Evolutionary conservation across 78 protist genomes (phyloP).

Genomic region (Dictyostelium intermedium): DNA sequence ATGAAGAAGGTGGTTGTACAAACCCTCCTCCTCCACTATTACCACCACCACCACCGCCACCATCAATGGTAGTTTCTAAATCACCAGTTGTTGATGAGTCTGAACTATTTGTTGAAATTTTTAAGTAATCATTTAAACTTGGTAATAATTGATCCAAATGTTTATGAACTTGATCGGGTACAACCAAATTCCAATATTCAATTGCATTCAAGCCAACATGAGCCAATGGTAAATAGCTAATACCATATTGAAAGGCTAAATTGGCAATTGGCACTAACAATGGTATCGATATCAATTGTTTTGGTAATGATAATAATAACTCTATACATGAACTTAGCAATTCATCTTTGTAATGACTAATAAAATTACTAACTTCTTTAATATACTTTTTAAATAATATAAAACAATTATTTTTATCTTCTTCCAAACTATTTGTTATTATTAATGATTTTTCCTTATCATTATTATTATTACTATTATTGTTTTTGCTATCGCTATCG

Average conservation of each 20-base stretch:
- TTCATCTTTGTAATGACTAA: conserved; percentile 81
- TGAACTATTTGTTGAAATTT: background rate
- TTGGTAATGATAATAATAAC: conserved; percentile 75
- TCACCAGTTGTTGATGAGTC: background rate
- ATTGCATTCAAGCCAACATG: conserved; percentile 61
- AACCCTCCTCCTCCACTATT: background rate
- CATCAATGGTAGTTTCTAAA: too few species aligned
- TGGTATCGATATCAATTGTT: conserved; percentile 4
- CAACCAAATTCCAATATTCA: conserved; percentile 68
- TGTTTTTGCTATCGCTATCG: background rate
- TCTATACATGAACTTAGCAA: conserved; percentile 72
- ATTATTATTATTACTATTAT: background rate
- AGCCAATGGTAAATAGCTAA: conserved; percentile 83
- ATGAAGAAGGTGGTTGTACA: background rate
- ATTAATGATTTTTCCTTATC: background rate
- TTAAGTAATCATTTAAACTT: conserved; percentile 67
- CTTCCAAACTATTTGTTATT: background rate
- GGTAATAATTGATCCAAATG: conserved; percentile 54
- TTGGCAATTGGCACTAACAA: conserved; percentile 42
- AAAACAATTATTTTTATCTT: conserved; percentile 57
- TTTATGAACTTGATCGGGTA: conserved; percentile 11
- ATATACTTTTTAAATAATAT: conserved; percentile 52
- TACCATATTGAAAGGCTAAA: conserved; percentile 67
- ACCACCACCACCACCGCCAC: too few species aligned
- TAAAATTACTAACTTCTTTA: conserved; percentile 35